Evolutionary conservation across 2,329 filamentous ascomycete genomes (phyloP).

Genomic region (Westerdykella sp.): DNA sequence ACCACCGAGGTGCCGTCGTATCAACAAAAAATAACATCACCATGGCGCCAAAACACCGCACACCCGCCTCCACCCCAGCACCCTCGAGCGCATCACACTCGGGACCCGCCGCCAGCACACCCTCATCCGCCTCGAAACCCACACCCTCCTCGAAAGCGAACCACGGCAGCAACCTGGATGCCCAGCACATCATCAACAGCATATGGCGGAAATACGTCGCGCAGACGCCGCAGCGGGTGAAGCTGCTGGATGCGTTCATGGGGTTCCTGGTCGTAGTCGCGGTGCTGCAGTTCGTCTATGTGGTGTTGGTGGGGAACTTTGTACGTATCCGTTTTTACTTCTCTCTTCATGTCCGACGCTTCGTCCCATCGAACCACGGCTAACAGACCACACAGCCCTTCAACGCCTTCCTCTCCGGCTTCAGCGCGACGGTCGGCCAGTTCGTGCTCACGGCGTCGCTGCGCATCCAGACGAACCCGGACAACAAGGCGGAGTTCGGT

Average conservation of each 20-base stretch:
- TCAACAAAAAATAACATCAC: neutral
- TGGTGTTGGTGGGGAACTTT: constrained; percentile 85
- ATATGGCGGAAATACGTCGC: constrained; percentile 73
- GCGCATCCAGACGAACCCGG: constrained; percentile 83
- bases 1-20: too few relatives aligned
- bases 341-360: neutral
- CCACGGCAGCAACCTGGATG: constrained; percentile 21
- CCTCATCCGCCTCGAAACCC: constrained; percentile 3
- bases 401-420: constrained; percentile 96
- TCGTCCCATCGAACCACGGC: neutral
- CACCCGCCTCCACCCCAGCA: constrained; percentile 4
- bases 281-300: constrained; percentile 89
- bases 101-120: constrained; percentile 9
- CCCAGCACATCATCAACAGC: constrained; percentile 57
- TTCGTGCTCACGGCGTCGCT: constrained; percentile 90
- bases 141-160: neutral
- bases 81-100: constrained; percentile 6
- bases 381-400: constrained; percentile 66
- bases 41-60: constrained; percentile 32
- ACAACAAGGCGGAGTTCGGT: constrained; percentile 73
- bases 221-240: constrained; percentile 80
- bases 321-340: constrained; percentile 52
- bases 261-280: constrained; percentile 78
- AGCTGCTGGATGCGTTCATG: constrained; percentile 89
- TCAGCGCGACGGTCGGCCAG: constrained; percentile 89